Percentiles rank a stretch among this genome's conserved stretches.
Evolutionary conservation across 2,329 filamentous ascomycete species (phyloP).

Genomic region (Chrysoporthe puriensis): DNA sequence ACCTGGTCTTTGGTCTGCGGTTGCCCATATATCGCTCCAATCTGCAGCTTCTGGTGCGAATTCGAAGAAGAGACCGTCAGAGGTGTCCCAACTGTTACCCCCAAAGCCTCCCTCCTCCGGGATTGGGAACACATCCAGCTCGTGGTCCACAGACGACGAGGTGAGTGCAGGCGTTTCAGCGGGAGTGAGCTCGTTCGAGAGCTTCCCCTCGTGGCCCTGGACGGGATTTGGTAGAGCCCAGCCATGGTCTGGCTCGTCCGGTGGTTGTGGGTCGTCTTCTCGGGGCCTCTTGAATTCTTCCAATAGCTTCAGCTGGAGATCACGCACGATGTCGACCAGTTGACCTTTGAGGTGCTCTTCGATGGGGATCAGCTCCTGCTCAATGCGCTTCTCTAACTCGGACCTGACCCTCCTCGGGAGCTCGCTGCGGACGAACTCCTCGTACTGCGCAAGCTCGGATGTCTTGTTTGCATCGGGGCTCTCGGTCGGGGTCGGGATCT

Average conservation of each 20-base stretch:
- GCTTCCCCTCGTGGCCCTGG: neutral
- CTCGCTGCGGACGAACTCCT: constrained; percentile 26
- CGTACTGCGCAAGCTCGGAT: constrained; percentile 25
- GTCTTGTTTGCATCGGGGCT: neutral
- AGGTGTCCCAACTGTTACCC: neutral
- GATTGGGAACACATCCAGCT: neutral
- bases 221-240: neutral
- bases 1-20: neutral
- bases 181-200: neutral
- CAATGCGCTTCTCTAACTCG: constrained; percentile 28
- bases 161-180: neutral
- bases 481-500: constrained; percentile 11
- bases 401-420: constrained; percentile 26
- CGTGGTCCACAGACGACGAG: neutral
- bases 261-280: neutral
- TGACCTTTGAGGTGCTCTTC: constrained; percentile 28
- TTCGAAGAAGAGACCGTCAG: neutral
- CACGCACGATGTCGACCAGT: constrained; percentile 29
- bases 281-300: constrained; percentile 23
- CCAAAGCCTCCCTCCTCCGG: neutral
- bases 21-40: neutral
- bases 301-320: constrained; percentile 28
- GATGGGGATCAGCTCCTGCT: constrained; percentile 23
- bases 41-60: neutral
- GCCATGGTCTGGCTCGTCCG: neutral